A percentile compares a stretch with the other conserved stretches of the same genome.
Conservation (phyloP, 208 protist species). For the Baffinella frigidus region DNA sequence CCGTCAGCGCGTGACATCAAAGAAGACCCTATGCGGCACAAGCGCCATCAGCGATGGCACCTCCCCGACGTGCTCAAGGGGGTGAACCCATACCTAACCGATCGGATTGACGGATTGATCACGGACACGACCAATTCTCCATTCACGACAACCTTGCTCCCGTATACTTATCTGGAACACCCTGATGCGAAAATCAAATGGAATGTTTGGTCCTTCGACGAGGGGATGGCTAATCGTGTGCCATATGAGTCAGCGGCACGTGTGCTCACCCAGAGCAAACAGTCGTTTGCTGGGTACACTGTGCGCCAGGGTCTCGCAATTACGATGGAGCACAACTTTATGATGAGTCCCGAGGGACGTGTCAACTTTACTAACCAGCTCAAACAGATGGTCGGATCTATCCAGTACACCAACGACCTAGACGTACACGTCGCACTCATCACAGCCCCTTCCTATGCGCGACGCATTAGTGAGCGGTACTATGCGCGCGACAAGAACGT, state of each 20-base stretch:
- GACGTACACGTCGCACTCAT: slow-evolving; percentile 18
- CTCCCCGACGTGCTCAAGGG: slow-evolving; percentile 26
- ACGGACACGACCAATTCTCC: slow-evolving; percentile 18
- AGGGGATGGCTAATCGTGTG: background rate
- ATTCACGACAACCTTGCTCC: background rate
- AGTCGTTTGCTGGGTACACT: background rate
- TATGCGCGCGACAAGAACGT: background rate
- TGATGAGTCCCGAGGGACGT: background rate
- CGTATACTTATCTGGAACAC: background rate
- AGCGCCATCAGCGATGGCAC: background rate
- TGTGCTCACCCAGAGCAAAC: slow-evolving; percentile 13
- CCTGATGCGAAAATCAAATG: slow-evolving; percentile 14
- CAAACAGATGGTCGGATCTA: slow-evolving; percentile 6
- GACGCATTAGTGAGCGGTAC: background rate
- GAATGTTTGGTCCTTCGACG: slow-evolving; percentile 44
- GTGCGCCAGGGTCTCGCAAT: slow-evolving; percentile 4
- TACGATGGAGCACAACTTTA: slow-evolving; percentile 33
- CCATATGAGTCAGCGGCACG: slow-evolving; percentile 17
- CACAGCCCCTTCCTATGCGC: background rate
- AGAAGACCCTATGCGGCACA: background rate
- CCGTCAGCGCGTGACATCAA: slow-evolving; percentile 22
- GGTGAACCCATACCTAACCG: background rate
- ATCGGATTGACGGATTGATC: slow-evolving; percentile 21
- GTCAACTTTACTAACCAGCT: slow-evolving; percentile 43
- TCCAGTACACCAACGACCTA: slow-evolving; percentile 33